Conservation (phyloP, 768 basidiomycete species). For the Phylloporus arenicola region DNA sequence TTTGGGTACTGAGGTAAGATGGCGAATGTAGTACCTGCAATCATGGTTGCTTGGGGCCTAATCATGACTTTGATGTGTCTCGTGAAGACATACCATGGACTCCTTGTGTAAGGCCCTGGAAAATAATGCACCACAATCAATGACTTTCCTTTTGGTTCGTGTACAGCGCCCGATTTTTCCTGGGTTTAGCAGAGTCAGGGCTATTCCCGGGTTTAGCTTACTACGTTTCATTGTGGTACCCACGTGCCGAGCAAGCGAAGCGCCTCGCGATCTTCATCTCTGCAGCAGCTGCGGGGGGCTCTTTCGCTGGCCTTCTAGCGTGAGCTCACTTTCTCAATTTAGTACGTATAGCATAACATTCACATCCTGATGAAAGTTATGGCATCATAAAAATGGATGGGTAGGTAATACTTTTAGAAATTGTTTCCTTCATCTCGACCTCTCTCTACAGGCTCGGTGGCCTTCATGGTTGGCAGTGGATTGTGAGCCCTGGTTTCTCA, state of each 20-base stretch:
- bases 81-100: slow-evolving; percentile 27
- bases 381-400: slow-evolving; percentile 32
- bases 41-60: slow-evolving; percentile 35
- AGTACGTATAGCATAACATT: neutral
- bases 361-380: slow-evolving; percentile 25
- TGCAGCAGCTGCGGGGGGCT: slow-evolving; percentile 49
- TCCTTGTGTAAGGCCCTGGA: slow-evolving; percentile 25
- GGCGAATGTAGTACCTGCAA: slow-evolving; percentile 31
- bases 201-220: slow-evolving; percentile 37
- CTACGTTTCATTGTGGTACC: slow-evolving; percentile 54
- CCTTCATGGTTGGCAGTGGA: slow-evolving; percentile 37
- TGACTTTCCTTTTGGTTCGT: neutral
- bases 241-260: slow-evolving; percentile 47
- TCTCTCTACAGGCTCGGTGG: slow-evolving; percentile 20
- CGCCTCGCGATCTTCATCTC: slow-evolving; percentile 57
- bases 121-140: neutral
- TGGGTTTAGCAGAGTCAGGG: slow-evolving; percentile 45
- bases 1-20: slow-evolving; percentile 3
- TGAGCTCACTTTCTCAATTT: slow-evolving; percentile 22
- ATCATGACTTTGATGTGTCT: slow-evolving; percentile 35
- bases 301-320: slow-evolving; percentile 44
- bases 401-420: slow-evolving; percentile 19
- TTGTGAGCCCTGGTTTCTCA: slow-evolving; percentile 20
- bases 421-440: neutral
- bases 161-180: slow-evolving; percentile 35